These are phyloP conservation scores for Obba rivulosa DNA, from an alignment of 768 basidiomycete genomes.

Conservation along the genomic window DNA sequence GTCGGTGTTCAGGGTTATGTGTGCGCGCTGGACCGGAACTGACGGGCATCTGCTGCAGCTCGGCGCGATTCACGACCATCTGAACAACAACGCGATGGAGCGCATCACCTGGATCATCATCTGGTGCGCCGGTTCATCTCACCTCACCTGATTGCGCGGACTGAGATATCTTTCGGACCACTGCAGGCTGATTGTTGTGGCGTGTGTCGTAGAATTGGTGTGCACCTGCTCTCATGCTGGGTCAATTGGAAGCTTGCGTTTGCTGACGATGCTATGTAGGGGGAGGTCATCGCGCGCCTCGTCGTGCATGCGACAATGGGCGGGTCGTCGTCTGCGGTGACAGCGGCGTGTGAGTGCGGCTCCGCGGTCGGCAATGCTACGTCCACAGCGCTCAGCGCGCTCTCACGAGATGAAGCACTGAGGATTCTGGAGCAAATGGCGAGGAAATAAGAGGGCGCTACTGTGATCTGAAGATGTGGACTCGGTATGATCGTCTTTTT, in stretches of 20 bases:
- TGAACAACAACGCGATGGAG: constrained; percentile 87
- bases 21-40: no score
- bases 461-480: no score
- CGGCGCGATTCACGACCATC: constrained; percentile 88
- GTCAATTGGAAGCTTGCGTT: no score
- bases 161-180: constrained; percentile 5
- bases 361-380: neutral
- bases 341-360: neutral
- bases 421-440: constrained; percentile 2
- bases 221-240: constrained; percentile 18
- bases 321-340: neutral
- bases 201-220: constrained; percentile 84
- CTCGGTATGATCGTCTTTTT: no score
- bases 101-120: constrained; percentile 82
- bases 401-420: constrained; percentile 4
- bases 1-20: constrained; percentile 40
- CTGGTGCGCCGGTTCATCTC: constrained; percentile 37
- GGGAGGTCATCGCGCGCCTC: constrained; percentile 76
- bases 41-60: constrained; percentile 39
- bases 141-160: constrained; percentile 7
- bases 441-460: no score
- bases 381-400: neutral
- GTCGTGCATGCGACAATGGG: constrained; percentile 58
- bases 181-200: constrained; percentile 79
- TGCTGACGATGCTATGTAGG: constrained; percentile 33